Evolutionary conservation across 345 rosid genomes (phyloP).

Genomic region (Citrus trifoliata): DNA sequence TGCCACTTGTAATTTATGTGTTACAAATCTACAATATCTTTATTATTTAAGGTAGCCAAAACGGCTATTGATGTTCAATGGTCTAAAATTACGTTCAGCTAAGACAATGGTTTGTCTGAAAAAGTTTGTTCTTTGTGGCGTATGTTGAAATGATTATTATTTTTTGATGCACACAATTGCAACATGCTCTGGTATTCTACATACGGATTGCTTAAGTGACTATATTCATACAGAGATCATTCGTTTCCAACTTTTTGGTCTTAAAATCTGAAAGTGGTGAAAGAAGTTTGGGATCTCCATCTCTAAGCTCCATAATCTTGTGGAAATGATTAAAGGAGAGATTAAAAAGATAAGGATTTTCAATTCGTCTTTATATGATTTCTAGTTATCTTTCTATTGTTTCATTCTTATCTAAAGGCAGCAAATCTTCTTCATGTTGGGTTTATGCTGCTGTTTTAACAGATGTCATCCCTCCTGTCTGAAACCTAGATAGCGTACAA

Average conservation of each 20-base stretch:
- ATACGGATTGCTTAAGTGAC: background rate
- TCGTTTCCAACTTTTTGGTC: background rate
- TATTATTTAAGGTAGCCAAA: background rate
- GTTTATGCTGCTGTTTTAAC: background rate
- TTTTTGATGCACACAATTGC: background rate
- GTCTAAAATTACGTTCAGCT: background rate
- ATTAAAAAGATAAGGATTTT: background rate
- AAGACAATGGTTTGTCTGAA: background rate
- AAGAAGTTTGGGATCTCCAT: background rate
- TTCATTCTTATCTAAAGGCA: background rate
- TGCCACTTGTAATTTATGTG: background rate
- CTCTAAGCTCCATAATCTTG: background rate
- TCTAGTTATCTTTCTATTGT: background rate
- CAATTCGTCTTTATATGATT: background rate
- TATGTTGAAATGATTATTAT: background rate
- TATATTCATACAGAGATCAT: background rate
- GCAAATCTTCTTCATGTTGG: background rate
- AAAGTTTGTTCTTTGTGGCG: background rate
- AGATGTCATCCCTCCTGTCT: background rate
- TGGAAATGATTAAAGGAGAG: no score
- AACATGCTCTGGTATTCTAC: background rate
- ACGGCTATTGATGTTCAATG: background rate
- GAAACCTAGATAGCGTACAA: background rate
- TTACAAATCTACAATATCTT: background rate
- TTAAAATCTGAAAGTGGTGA: background rate